These are phyloP conservation scores for Plasmodiophora brassicae DNA, from an alignment of 208 protist genomes.

Conservation along the genomic window DNA sequence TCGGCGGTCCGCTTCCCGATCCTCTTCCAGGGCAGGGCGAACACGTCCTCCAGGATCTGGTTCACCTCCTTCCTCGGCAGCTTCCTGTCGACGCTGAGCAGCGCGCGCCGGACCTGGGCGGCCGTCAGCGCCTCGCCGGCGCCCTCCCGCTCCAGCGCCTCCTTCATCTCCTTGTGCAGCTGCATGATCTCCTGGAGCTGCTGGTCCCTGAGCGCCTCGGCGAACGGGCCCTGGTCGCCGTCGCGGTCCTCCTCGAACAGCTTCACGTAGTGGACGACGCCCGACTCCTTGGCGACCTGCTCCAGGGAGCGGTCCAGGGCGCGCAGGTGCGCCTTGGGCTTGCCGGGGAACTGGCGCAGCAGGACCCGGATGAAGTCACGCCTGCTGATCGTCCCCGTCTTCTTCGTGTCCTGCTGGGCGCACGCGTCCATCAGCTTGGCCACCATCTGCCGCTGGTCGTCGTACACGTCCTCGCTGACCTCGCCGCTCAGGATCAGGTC, in stretches of 20 bases:
- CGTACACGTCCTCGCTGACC: not conserved
- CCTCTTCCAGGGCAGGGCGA: not conserved
- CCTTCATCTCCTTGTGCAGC: not conserved
- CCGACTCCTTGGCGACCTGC: not conserved
- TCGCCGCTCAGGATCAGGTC: not conserved
- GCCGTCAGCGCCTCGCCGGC: not conserved
- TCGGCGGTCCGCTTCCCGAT: not conserved
- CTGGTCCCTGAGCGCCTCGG: not conserved
- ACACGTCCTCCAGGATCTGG: constrained; percentile 2
- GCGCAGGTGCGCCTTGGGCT: not conserved
- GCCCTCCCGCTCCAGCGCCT: not conserved
- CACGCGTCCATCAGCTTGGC: not conserved
- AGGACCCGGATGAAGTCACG: not conserved
- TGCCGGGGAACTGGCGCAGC: not conserved
- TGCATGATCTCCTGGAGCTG: not conserved
- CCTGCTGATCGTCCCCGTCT: not conserved
- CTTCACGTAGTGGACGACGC: not conserved
- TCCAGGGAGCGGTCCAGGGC: not conserved
- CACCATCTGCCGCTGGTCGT: not conserved
- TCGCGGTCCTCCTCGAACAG: constrained; percentile 31
- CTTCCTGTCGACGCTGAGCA: not conserved
- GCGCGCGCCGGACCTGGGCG: not conserved
- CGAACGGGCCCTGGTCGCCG: constrained; percentile 22
- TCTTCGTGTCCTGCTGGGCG: not conserved
- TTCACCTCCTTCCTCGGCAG: not conserved